Base-by-base conservation (phyloP, 2,329 filamentous ascomycete species). In the Ceratocystis harringtonii region DNA sequence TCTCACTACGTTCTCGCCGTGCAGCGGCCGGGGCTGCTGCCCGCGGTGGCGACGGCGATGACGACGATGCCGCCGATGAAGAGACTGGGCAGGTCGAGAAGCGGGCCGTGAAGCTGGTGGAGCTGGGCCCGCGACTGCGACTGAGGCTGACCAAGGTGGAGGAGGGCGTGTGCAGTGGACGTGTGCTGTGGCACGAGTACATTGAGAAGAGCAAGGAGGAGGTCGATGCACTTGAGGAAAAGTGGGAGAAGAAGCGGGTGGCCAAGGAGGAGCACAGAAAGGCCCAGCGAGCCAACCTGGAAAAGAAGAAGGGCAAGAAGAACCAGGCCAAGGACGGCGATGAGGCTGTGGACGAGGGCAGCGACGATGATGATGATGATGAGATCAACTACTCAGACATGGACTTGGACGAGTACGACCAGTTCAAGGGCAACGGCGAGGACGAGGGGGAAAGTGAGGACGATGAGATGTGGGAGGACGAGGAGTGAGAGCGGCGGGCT, bases 141-240 rank as follows among this genome's bases (percentile, higher is more conserved):
- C 78, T 99, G 50, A 85, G 92, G 41, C 79, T 99, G 76, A 92
- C 90, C 65, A 99, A 99, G 78, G 92, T 99, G 3, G 94, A 99
- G 73, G 94, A 99, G 71, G 94, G 92, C 1, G 76, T 97, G 5
- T 96, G 91, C 71, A 82, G 83, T 30, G 94, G 94, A 62, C 94
- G 90, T 74, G 83, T 96, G 66, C 89, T 99, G 88, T 99, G 94
- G 94, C 94, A 99, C 75, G 91, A 96, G 73, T 95, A 90, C 73
- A 85, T 97, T 64, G 84, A 87, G 73, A 99, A 99, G 80, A 85
- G 84, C 5, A 84, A 84, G 70, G 81, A 84, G 19, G 92, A 99
- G 74, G 78, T 90, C 66, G 83, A 86, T 72, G 84, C 88, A 69
- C 76, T 96, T 70, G 92, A 97, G 70, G 84, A 86, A 77, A 82